Base-by-base conservation (phyloP, 805 yeast species). In the Wickerhamomyces hampshirensis region DNA sequence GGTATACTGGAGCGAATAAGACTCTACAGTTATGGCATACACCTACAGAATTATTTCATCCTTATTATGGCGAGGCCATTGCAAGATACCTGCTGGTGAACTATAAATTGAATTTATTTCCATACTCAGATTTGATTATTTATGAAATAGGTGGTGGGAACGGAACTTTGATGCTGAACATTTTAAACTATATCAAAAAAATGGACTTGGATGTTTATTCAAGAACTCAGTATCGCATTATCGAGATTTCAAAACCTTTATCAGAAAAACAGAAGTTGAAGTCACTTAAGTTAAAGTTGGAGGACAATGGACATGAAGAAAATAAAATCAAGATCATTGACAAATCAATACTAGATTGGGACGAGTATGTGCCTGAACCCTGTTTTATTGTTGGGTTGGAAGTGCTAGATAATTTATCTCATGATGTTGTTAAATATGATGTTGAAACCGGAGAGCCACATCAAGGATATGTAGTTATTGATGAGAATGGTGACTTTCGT, bases 71-170 rank as follows among this genome's bases (percentile, higher is more conserved):
- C 11, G 84, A 84, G 55, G 87, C 94, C 0, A 62, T 91, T 38
- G 96, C 96, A 0, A 65, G 89, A 37, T 84, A 86, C 59, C 61
- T 89, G 14, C 60, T 86, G 37, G 80, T 77, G 7, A 80, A 84
- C 54, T 84, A 81, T 55, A 77, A 79, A 56, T 61, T 78, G 47
- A 79, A 80, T 44, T 62, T 72, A 28, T 82, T 76, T 48, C 91
- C 89, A 1, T 79, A 80, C 50, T 67, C 71, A 28, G 88, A 84
- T 52, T 63, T 91, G 31, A 69, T 76, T 6, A 83, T 86, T 18
- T 87, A 85, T 59, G 96, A 87, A 59, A 75, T 84, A 69, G 96
- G 95, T 40, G 95, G 88, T 15, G 95, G 95, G 47, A 86, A 86
- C 51, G 95, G 95, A 28, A 85, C 94, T 0, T 59, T 86, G 41